Percentiles rank a stretch among this genome's conserved stretches.
Evolutionary conservation across 352 stramenopile species (phyloP).

Genomic region (Thraustotheca clavata): DNA sequence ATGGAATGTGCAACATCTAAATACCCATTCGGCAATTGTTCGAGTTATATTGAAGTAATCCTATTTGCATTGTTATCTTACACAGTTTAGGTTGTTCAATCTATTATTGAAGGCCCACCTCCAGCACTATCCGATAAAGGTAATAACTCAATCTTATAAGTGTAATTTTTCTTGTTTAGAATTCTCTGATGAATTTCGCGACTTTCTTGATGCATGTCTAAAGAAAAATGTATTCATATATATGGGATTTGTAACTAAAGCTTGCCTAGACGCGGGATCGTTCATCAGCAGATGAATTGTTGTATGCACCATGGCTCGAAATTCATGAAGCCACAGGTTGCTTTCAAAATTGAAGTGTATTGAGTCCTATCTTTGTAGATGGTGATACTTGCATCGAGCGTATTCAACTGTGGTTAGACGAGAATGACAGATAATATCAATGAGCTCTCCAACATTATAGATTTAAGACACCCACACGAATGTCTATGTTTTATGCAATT

Average conservation of each 20-base stretch:
- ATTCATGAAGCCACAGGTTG: slow-evolving; percentile 37
- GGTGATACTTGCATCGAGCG: neutral
- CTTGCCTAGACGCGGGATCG: slow-evolving; percentile 21
- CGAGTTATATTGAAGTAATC: slow-evolving; percentile 61
- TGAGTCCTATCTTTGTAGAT: neutral
- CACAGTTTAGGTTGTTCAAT: slow-evolving; percentile 47
- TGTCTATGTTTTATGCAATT: too few relatives aligned
- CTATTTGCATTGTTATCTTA: neutral
- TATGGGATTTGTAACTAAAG: neutral
- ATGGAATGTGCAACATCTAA: slow-evolving; percentile 52
- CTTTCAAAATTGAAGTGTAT: neutral
- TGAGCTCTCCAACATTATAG: too few relatives aligned
- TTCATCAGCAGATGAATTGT: slow-evolving; percentile 45
- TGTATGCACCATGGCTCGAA: slow-evolving; percentile 45
- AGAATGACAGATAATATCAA: too few relatives aligned
- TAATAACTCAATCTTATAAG: slow-evolving; percentile 2
- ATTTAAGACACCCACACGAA: too few relatives aligned
- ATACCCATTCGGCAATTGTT: slow-evolving; percentile 45
- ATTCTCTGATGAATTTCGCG: slow-evolving; percentile 46
- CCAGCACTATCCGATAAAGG: slow-evolving; percentile 33
- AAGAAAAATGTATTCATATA: slow-evolving; percentile 45
- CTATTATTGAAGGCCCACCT: slow-evolving; percentile 54
- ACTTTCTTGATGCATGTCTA: slow-evolving; percentile 49
- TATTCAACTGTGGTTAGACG: neutral
- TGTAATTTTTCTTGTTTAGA: neutral